phyloP scores from a whole-genome alignment of 495 filamentous ascomycete genomes.

The Penicillium maclennaniae region DNA sequence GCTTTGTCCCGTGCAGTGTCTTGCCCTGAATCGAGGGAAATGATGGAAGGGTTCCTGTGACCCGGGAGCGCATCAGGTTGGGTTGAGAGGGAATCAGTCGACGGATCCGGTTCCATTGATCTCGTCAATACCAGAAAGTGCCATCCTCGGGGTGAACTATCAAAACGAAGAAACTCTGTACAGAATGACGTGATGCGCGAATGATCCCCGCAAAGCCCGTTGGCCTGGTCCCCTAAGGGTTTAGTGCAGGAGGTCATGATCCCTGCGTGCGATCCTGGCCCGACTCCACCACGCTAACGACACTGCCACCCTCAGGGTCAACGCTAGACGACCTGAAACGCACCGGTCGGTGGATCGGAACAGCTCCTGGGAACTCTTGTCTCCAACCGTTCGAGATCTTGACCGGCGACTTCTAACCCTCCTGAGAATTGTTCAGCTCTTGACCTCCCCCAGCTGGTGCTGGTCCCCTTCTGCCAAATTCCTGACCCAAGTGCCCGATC shows the following conservation, averaged over 20 bases:
- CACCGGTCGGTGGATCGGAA: constrained; percentile 10
- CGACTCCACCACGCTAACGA: constrained; percentile 25
- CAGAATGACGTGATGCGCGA: not conserved
- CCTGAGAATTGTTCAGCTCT: not conserved
- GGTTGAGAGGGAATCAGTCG: not conserved
- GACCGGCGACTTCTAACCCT: not conserved
- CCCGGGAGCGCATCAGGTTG: not conserved
- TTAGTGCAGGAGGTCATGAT: not conserved
- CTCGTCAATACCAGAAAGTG: too few species aligned
- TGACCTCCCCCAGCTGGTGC: constrained; percentile 1
- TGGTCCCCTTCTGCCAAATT: not conserved
- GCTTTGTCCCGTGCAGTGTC: constrained; percentile 28
- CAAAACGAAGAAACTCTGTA: too few species aligned
- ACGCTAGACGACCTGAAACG: constrained; percentile 39
- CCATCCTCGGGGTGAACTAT: too few species aligned
- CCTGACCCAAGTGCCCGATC: not conserved
- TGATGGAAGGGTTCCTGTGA: not conserved
- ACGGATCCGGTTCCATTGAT: too few species aligned
- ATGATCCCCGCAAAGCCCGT: constrained; percentile 31
- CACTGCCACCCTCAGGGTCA: constrained; percentile 39
- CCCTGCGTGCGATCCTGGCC: constrained; percentile 38
- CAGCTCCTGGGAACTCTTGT: constrained; percentile 6
- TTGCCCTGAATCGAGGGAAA: not conserved
- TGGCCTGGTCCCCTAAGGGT: constrained; percentile 8
- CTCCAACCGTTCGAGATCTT: constrained; percentile 15